phyloP scores from a whole-genome alignment of 306 rosid species.

The Hippophae rhamnoides region DNA sequence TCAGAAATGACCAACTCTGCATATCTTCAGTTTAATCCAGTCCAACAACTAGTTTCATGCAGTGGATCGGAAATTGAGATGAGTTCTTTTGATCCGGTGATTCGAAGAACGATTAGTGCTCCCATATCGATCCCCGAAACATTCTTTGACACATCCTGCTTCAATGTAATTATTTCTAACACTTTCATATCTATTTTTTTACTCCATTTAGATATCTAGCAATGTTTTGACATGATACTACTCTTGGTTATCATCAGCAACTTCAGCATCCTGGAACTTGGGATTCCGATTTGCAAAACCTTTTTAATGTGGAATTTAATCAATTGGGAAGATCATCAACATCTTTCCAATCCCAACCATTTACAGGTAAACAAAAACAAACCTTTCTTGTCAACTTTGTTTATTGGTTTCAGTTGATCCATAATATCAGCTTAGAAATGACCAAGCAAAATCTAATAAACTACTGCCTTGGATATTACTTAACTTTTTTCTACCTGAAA shows the following conservation, averaged over 20 bases:
- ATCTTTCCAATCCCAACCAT: slow-evolving; percentile 49
- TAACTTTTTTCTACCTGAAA: too few species aligned
- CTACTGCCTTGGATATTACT: slow-evolving; percentile 9
- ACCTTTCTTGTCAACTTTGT: slow-evolving; percentile 16
- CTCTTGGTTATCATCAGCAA: slow-evolving; percentile 33
- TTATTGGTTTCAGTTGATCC: neutral
- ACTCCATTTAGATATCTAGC: neutral
- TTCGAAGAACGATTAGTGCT: slow-evolving; percentile 47
- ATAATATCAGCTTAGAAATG: too few species aligned
- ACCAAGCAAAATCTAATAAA: neutral
- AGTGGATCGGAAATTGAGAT: slow-evolving; percentile 51
- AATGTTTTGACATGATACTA: neutral
- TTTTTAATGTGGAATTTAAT: slow-evolving; percentile 37
- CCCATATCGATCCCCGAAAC: slow-evolving; percentile 54
- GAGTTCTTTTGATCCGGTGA: slow-evolving; percentile 39
- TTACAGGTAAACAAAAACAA: slow-evolving; percentile 43
- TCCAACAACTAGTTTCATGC: slow-evolving; percentile 47
- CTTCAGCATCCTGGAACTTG: slow-evolving; percentile 41
- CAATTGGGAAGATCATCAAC: slow-evolving; percentile 33
- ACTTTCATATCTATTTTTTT: neutral
- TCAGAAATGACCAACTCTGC: slow-evolving; percentile 44
- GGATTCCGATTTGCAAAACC: slow-evolving; percentile 58
- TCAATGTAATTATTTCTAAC: slow-evolving; percentile 38
- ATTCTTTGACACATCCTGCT: slow-evolving; percentile 54
- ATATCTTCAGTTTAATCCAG: slow-evolving; percentile 50